Evolutionary conservation across 768 basidiomycete species (phyloP), one percentile per base, ranked within the genome.

Genomic region (Leccinellum rugosiceps): DNA sequence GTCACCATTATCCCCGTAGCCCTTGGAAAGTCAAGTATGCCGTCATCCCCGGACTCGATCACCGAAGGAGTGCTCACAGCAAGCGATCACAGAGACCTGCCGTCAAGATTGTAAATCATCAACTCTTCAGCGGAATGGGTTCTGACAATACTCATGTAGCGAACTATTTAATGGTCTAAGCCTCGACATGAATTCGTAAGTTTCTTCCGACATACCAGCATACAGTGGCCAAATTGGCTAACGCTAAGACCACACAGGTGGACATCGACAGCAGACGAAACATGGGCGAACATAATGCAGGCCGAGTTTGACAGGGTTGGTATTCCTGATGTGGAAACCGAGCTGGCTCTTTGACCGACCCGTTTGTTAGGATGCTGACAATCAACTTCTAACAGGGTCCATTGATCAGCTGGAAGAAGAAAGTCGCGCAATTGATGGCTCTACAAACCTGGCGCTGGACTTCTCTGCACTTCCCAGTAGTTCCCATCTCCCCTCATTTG

Each of bases 181-280:
- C 4, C 15, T 49, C 11, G 50, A 60, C n/a, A 21, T 28, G 25
- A 54, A 43, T 28, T 38, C 31, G 65, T 64, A 2, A 47, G 59
- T 58, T 28, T 41, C 10, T 1, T 17, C 25, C 21, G 7, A 9
- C 3, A 38, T 52, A 41, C 1, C 9, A 11, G 17, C 1, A 9
- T 9, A 3, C 44, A 28, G 25, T 23, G 4, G 25, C 17, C 32
- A 31, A 44, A 13, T 11, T 9, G 1, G 34, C 19, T 41, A 35
- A 52, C 15, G 5, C 2, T 9, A 2, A 21, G 13, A 13, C 21
- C 4, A 32, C 34, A 53, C 35, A 64, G 65, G 41, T 35, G 34
- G 58, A 9, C 49, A 25, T 32, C 31, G 1, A 43, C 3, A 11
- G 13, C 9, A 9, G 49, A 43, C 6, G 56, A 32, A 21, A 1